A percentile compares a stretch with the other conserved stretches of the same genome.
These are phyloP conservation scores for Xerocomus spinulosus DNA, from an alignment of 768 basidiomycete genomes.

Conservation along the genomic window DNA sequence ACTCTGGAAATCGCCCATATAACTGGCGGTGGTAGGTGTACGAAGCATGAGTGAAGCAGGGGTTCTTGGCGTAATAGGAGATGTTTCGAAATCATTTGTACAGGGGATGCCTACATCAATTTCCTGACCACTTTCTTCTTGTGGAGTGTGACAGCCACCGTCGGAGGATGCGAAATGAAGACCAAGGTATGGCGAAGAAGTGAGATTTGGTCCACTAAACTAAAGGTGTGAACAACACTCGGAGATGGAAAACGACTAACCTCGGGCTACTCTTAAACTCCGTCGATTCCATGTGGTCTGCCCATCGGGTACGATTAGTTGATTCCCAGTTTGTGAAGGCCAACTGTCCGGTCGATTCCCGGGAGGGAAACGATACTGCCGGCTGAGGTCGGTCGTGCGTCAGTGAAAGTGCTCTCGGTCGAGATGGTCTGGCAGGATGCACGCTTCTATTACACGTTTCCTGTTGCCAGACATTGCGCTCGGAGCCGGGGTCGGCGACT, in stretches of 20 bases:
- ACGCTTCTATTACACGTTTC: constrained; percentile 4
- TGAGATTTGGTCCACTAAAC: constrained; percentile 11
- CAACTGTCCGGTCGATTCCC: constrained; percentile 27
- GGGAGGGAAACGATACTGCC: constrained; percentile 15
- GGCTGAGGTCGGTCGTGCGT: constrained; percentile 24
- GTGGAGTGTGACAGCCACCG: constrained; percentile 10
- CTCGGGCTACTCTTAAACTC: constrained; percentile 11
- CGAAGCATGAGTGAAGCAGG: constrained; percentile 45
- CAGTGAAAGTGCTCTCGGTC: constrained; percentile 30
- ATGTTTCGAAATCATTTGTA: constrained; percentile 44
- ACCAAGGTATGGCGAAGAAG: constrained; percentile 12
- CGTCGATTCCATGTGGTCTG: constrained; percentile 8
- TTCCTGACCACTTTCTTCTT: constrained; percentile 33
- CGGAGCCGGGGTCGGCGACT: not conserved
- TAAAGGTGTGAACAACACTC: constrained; percentile 5
- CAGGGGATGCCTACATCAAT: constrained; percentile 33
- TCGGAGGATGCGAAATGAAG: constrained; percentile 16
- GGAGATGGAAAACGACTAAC: constrained; percentile 8
- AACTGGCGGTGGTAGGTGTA: constrained; percentile 43
- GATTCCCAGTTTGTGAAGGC: constrained; percentile 28
- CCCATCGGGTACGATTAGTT: constrained; percentile 20
- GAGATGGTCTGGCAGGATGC: constrained; percentile 10
- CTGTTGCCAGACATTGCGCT: constrained; percentile 14
- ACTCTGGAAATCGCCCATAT: constrained; percentile 32
- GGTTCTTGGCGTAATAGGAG: constrained; percentile 49